A percentile compares a stretch with the other conserved stretches of the same genome.
phyloP scores from a whole-genome alignment of 371 early-diverging fungal genomes.

The Mortierella sp. region DNA sequence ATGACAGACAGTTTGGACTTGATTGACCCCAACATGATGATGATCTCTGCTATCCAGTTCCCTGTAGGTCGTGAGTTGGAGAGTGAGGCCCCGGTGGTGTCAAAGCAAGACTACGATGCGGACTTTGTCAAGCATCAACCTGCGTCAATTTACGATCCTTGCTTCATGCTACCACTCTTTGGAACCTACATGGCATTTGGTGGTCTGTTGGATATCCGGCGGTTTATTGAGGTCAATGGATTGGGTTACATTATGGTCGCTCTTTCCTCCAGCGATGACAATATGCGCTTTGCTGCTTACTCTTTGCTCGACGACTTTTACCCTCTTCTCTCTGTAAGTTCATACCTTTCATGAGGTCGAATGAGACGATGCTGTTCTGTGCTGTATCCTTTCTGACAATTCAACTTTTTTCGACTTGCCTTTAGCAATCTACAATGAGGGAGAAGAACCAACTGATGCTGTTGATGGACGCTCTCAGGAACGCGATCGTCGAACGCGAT shows the following conservation, averaged over 20 bases:
- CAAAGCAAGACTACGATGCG: conserved; percentile 24
- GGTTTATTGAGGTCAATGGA: conserved; percentile 78
- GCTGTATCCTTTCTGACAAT: neutral
- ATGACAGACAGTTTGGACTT: conserved; percentile 72
- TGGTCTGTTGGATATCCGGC: conserved; percentile 67
- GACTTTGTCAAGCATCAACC: conserved; percentile 17
- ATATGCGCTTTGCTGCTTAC: conserved; percentile 72
- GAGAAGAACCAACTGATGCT: conserved; percentile 77
- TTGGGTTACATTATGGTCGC: conserved; percentile 77
- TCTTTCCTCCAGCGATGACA: conserved; percentile 67
- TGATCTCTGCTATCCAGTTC: conserved; percentile 71
- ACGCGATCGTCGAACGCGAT: conserved; percentile 72
- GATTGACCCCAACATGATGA: conserved; percentile 78
- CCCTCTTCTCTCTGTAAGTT: conserved; percentile 67
- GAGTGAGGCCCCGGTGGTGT: conserved; percentile 7
- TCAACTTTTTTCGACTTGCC: too few species aligned
- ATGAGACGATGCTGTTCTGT: neutral
- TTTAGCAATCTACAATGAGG: conserved; percentile 63
- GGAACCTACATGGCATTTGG: conserved; percentile 70
- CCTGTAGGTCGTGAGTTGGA: conserved; percentile 60
- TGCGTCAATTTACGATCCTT: conserved; percentile 70
- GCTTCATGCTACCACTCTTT: conserved; percentile 81
- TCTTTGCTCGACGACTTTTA: conserved; percentile 79
- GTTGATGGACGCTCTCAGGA: conserved; percentile 75
- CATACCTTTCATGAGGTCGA: neutral